Conservation (phyloP, 495 filamentous ascomycete species). For the Talaromyces adpressus region DNA sequence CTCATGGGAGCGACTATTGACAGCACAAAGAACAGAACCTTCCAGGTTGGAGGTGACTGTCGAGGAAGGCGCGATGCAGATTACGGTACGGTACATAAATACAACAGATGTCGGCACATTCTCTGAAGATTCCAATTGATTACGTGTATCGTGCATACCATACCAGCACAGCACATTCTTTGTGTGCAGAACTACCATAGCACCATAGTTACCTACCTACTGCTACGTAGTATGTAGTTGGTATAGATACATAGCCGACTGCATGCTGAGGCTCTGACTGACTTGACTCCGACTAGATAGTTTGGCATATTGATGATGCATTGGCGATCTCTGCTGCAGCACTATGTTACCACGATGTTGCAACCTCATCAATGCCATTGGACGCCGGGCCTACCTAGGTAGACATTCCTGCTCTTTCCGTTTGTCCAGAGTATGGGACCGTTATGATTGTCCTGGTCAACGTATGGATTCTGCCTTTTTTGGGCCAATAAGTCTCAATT, state of each 20-base stretch:
- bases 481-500: background rate
- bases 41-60: background rate
- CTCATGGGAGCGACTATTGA: background rate
- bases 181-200: background rate
- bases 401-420: background rate
- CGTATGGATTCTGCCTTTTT: background rate
- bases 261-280: background rate
- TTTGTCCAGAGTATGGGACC: no score
- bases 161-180: background rate
- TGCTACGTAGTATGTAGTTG: no score
- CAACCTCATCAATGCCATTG: background rate
- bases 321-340: background rate
- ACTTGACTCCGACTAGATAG: background rate
- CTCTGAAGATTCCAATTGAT: background rate
- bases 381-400: background rate
- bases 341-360: background rate
- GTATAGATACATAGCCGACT: no score
- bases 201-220: no score
- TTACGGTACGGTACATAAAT: background rate
- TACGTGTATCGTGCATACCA: background rate
- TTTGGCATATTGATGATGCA: background rate
- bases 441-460: no score
- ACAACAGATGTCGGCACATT: background rate
- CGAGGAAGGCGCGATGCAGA: background rate
- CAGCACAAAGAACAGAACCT: background rate